Evolutionary conservation across 23 red algal genomes (phyloP), one percentile per base, ranked within the genome.

Genomic region (Cyanidioschyzon merolae): DNA sequence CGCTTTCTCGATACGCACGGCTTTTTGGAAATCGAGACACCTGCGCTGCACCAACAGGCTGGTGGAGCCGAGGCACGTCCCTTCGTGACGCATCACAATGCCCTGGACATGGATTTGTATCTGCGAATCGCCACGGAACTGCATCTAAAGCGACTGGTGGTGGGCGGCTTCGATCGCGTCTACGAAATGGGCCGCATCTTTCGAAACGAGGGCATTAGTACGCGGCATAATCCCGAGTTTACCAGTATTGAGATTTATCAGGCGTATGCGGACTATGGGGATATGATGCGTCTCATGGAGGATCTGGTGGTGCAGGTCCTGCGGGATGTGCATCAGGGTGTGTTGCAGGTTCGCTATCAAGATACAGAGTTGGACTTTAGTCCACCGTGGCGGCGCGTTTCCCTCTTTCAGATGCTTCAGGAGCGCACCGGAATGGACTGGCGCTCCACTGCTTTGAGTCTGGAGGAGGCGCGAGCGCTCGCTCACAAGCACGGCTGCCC

Each of bases 1-100:
- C 41, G 85, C 27, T 90, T 81, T 85, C 84, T 96, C 27, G 92
- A 96, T 75, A 50, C 75, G 17, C 39, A 39, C 24, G 86, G 84
- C 1, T 96, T 96, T 86, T 63, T 96, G 54, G 92, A 96, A 80
- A 89, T 96, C 76, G 92, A 96, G 58, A 96, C 92, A 1, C 92
- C 92, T 0, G 67, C 79, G 24, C 83, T 96, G 31, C 88, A 96
- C 59, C 41, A 68, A 39, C 81, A 90, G 85, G 80, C 92, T 12
- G 92, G 92, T 16, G 92, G 92, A 26, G 92, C 92, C 18, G 92
- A 96, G 68, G 92, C 92, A 17, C 57, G 77, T 16, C 92, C 92
- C 25, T 96, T 96, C 77, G 59, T 50, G 37, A 96, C 92, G 0
- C 90, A 84, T 78, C 92, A 96, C 75, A 90, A 96, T 67, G 87